Evolutionary conservation across 441 rosid species (phyloP).

Genomic region (Populus trichocarpa): DNA sequence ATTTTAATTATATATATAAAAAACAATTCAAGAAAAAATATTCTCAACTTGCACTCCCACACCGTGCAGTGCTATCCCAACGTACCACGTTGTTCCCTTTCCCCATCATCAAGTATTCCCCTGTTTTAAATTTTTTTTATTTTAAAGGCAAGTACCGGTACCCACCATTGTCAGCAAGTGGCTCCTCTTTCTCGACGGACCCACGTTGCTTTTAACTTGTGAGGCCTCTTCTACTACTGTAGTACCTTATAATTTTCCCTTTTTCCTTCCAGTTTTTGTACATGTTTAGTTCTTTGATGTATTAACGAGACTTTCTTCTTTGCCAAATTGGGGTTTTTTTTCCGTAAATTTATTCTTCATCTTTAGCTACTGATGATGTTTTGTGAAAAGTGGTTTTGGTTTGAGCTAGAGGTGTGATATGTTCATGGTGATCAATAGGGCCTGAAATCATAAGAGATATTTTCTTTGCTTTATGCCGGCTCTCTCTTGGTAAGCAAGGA

Average conservation of each 20-base stretch:
- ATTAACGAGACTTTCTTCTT: neutral
- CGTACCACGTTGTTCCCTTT: conserved; percentile 20
- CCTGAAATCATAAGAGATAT: no score
- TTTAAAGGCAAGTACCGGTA: neutral
- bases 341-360: neutral
- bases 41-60: no score
- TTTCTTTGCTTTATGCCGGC: neutral
- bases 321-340: neutral
- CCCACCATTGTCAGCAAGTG: neutral
- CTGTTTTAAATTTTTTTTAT: neutral
- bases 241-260: neutral
- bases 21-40: no score
- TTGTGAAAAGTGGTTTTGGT: neutral
- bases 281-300: neutral
- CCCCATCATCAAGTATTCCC: conserved; percentile 24
- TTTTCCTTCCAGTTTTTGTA: neutral
- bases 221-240: neutral
- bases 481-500: neutral
- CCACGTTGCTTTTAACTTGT: neutral
- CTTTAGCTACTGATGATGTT: neutral
- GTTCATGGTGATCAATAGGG: neutral
- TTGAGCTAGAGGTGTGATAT: neutral
- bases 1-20: no score
- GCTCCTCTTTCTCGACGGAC: neutral
- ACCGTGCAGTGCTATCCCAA: conserved; percentile 10